Conservation (phyloP, 1,284 basidiomycete species). For the Apiotrichum montevideense region DNA sequence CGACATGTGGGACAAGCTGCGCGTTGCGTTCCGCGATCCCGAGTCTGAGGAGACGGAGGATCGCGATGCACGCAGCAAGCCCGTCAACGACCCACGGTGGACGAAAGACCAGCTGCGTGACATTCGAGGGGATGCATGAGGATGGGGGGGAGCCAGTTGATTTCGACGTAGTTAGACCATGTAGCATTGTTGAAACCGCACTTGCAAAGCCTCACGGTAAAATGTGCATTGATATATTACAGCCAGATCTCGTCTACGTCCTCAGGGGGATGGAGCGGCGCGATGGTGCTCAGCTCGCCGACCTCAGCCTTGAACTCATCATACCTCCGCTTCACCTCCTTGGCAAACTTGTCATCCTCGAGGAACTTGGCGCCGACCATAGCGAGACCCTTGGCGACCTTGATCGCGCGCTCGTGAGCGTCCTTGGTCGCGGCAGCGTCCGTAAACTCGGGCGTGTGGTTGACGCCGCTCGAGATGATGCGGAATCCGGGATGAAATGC, state of each 20-base stretch:
- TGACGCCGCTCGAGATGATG: slow-evolving; percentile 13
- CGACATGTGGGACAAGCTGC: slow-evolving; percentile 35
- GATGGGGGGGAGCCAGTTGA: background rate
- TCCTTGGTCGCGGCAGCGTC: slow-evolving; percentile 24
- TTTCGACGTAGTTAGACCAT: background rate
- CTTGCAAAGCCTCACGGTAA: background rate
- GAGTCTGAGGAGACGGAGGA: slow-evolving; percentile 20
- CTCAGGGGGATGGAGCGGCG: background rate
- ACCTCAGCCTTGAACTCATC: slow-evolving; percentile 20
- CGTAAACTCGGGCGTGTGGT: slow-evolving; percentile 30
- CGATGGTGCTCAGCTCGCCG: background rate
- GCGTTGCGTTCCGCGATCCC: slow-evolving; percentile 30
- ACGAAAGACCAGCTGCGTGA: slow-evolving; percentile 19
- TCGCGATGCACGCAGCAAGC: slow-evolving; percentile 5
- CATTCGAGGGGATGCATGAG: background rate
- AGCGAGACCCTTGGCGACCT: slow-evolving; percentile 43
- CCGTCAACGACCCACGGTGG: slow-evolving; percentile 33
- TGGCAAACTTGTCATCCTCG: slow-evolving; percentile 36
- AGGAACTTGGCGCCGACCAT: slow-evolving; percentile 39
- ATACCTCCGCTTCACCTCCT: slow-evolving; percentile 26
- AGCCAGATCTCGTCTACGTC: background rate
- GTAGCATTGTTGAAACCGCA: background rate
- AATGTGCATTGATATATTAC: background rate
- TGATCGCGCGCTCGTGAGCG: slow-evolving; percentile 32
- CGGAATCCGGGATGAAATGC: slow-evolving; percentile 21